A percentile compares a stretch with the other conserved stretches of the same genome.
Conservation (phyloP, 257 asterid genomes). For the Prunella vulgaris region DNA sequence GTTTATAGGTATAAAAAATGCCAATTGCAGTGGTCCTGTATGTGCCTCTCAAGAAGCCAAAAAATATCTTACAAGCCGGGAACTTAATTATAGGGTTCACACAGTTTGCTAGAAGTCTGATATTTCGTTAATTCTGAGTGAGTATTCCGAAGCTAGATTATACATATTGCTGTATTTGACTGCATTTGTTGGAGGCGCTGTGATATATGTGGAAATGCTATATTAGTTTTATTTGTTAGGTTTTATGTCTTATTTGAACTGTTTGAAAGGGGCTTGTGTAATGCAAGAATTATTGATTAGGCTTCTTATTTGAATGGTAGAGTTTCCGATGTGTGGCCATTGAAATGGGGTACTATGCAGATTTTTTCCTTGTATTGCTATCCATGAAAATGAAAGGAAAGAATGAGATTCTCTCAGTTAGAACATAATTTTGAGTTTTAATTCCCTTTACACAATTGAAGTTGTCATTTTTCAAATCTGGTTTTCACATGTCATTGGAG, state of each 20-base stretch:
- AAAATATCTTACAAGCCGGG: too few relatives aligned
- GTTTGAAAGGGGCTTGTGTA: neutral
- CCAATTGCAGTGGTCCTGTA: too few relatives aligned
- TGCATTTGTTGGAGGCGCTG: neutral
- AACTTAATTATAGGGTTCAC: too few relatives aligned
- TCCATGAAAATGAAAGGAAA: neutral
- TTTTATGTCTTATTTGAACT: neutral
- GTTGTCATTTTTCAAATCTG: neutral
- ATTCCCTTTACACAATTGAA: neutral
- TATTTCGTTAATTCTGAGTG: neutral
- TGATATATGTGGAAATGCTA: neutral
- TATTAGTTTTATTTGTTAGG: neutral
- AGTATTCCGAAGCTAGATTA: neutral
- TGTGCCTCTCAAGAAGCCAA: too few relatives aligned
- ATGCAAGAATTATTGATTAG: neutral
- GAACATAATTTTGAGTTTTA: neutral
- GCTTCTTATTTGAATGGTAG: neutral
- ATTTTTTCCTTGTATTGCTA: neutral
- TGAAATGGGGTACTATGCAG: neutral
- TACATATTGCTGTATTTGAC: neutral
- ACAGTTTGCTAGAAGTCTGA: too few relatives aligned
- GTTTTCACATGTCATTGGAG: neutral
- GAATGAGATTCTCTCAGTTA: neutral
- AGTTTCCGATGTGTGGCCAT: neutral
- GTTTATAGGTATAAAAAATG: too few relatives aligned